These are phyloP conservation scores for Colletotrichum liriopes DNA, from an alignment of 2,329 filamentous ascomycete genomes.

Conservation along the genomic window DNA sequence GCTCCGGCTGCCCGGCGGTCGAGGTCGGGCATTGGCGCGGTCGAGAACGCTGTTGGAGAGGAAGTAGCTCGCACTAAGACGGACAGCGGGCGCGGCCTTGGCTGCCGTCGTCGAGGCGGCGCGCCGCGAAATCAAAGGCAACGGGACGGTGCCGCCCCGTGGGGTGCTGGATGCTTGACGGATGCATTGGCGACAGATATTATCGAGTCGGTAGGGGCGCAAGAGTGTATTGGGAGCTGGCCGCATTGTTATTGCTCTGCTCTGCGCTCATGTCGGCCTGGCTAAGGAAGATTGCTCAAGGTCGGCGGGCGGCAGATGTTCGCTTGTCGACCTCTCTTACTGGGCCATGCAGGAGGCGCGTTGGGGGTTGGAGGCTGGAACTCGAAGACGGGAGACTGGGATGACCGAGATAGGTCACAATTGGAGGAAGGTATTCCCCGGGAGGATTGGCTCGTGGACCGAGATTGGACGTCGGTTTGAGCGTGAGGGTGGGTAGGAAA, in stretches of 20 bases:
- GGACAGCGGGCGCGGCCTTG: conserved; percentile 37
- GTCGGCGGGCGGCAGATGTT: conserved; percentile 14
- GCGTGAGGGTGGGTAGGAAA: neutral
- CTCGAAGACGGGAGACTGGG: neutral
- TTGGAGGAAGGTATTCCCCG: neutral
- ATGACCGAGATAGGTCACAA: neutral
- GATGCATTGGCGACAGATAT: conserved; percentile 40
- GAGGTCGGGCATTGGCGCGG: conserved; percentile 18
- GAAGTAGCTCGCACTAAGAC: conserved; percentile 44
- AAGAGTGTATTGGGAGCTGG: conserved; percentile 40
- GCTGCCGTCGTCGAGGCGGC: conserved; percentile 34
- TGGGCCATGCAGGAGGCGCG: conserved; percentile 17
- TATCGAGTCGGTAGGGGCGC: conserved; percentile 38
- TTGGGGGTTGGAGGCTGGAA: neutral
- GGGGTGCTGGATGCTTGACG: conserved; percentile 19
- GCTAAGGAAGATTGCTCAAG: neutral
- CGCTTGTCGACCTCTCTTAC: conserved; percentile 3
- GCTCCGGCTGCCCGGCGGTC: conserved; percentile 26
- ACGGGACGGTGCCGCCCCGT: neutral
- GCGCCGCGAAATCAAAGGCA: conserved; percentile 23
- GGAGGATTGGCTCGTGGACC: conserved; percentile 14
- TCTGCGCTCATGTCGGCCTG: conserved; percentile 41
- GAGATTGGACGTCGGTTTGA: conserved; percentile 3
- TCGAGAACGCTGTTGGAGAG: conserved; percentile 42
- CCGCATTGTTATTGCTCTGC: conserved; percentile 42